Evolutionary conservation across 306 rosid species (phyloP), one percentile per base, ranked within the genome.

Genomic region (Sphenostylis stenocarpa): DNA sequence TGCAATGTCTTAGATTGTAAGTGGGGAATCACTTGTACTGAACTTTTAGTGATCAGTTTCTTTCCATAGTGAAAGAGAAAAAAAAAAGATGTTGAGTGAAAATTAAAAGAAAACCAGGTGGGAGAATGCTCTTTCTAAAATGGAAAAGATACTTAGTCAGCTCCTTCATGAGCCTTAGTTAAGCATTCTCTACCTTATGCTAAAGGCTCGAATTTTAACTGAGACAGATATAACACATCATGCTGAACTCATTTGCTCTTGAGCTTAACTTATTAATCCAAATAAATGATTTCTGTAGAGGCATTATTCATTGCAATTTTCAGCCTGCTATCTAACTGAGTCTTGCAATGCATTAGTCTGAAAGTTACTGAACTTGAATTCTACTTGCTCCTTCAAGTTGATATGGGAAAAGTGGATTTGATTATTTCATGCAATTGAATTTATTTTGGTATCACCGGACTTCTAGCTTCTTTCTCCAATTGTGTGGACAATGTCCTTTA

Each of bases 1-100:
- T 12, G 44, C 62, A 28, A 77, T 58, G 55, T 34, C 74, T 61
- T 81, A 47, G 61, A 49, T 58, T 62, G 53, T 23, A 56, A 23
- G 4, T 24, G 41, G 55, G 20, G 56, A 12, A 12, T 41, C 49
- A 33, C 14, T 20, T 51, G 19, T 29, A 31, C 55, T 39, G 19
- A 41, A 43, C 33, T 41, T 67, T 14, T 43, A 67, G 8, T 24
- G 24, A 44, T 38, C 44, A 28, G 15, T 28, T 8, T 68, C 73
- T 68, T 33, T 24, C 6, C 15, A 43, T 16, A 8, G 6, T 67
- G 34, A 29, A 69, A 17, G 12, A 16, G n/a, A 7, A 7, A 28
- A 58, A 16, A 58, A 15, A 14, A 29, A n/a, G 15, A 2, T 1
- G 23, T 23, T 55, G 33, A 55, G 23, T 33, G 11, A 11, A 55